phyloP scores from a whole-genome alignment of 345 rosid genomes.

The Brassica rapa region DNA sequence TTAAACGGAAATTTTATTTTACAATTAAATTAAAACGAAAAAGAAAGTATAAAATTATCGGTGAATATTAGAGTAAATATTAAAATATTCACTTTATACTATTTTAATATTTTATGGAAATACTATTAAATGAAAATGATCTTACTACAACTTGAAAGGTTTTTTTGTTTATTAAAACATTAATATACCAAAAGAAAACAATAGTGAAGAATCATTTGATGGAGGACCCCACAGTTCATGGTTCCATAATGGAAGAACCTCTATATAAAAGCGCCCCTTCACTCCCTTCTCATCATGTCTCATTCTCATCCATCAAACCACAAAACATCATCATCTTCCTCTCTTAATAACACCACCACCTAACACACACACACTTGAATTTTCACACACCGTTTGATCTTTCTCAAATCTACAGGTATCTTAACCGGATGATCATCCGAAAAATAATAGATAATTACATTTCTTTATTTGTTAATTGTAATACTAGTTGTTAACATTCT shows the following conservation, averaged over 20 bases:
- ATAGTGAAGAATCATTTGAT: constrained; percentile 38
- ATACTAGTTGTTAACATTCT: constrained; percentile 40
- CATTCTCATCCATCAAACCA: constrained; percentile 26
- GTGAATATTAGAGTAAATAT: too few relatives aligned
- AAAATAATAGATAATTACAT: background rate
- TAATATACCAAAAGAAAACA: background rate
- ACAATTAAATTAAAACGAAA: too few relatives aligned
- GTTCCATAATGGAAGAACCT: constrained; percentile 46
- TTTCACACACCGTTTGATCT: background rate
- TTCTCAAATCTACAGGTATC: constrained; percentile 27
- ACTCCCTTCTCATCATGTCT: constrained; percentile 31
- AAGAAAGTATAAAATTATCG: too few relatives aligned
- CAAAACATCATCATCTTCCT: constrained; percentile 18
- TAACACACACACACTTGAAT: constrained; percentile 6
- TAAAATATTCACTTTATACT: background rate
- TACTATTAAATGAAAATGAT: background rate
- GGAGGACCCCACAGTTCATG: constrained; percentile 66
- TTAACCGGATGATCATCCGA: background rate
- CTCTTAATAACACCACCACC: background rate
- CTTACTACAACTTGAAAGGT: background rate
- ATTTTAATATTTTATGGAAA: background rate
- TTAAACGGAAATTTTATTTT: too few relatives aligned
- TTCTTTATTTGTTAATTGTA: constrained; percentile 4
- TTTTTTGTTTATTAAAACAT: background rate
- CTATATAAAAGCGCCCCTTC: constrained; percentile 51